These are phyloP conservation scores for Mariannaea elegans DNA, from an alignment of 2,329 filamentous ascomycete genomes.

Conservation along the genomic window DNA sequence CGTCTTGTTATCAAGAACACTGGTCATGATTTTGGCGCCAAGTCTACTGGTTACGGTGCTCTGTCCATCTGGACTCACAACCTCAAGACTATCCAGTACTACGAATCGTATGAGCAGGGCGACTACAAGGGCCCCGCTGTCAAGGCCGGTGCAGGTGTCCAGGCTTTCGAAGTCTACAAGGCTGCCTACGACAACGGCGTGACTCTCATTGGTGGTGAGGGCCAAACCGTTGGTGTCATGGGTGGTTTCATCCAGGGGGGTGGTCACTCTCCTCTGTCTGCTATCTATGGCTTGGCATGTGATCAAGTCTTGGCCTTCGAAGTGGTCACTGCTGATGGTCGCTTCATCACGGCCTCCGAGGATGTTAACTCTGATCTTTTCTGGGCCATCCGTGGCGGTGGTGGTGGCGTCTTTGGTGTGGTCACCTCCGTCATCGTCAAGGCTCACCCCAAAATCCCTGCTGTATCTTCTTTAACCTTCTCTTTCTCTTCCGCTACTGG, in stretches of 20 bases:
- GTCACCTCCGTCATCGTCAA: slow-evolving; percentile 50
- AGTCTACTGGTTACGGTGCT: slow-evolving; percentile 61
- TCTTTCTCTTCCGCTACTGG: slow-evolving; percentile 29
- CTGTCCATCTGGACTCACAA: slow-evolving; percentile 51
- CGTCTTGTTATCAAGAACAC: slow-evolving; percentile 60
- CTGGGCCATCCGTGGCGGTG: slow-evolving; percentile 68
- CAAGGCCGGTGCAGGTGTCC: slow-evolving; percentile 62
- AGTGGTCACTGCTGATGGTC: slow-evolving; percentile 61
- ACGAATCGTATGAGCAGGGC: slow-evolving; percentile 49
- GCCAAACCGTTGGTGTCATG: slow-evolving; percentile 62
- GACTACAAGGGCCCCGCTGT: slow-evolving; percentile 61
- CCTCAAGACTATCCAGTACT: slow-evolving; percentile 52
- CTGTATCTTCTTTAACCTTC: slow-evolving; percentile 43
- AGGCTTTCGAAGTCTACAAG: slow-evolving; percentile 55
- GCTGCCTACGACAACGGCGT: slow-evolving; percentile 56
- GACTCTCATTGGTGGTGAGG: slow-evolving; percentile 63
- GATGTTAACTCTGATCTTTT: slow-evolving; percentile 63
- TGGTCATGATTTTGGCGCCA: slow-evolving; percentile 63
- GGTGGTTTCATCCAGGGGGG: slow-evolving; percentile 71
- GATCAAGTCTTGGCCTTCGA: slow-evolving; percentile 66
- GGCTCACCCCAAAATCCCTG: slow-evolving; percentile 44
- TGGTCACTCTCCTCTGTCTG: slow-evolving; percentile 62
- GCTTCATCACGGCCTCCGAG: slow-evolving; percentile 53
- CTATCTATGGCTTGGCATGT: slow-evolving; percentile 63
- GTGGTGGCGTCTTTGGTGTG: slow-evolving; percentile 58